Evolutionary conservation across 768 basidiomycete genomes (phyloP).

Genomic region (Sarcodon aspratus): DNA sequence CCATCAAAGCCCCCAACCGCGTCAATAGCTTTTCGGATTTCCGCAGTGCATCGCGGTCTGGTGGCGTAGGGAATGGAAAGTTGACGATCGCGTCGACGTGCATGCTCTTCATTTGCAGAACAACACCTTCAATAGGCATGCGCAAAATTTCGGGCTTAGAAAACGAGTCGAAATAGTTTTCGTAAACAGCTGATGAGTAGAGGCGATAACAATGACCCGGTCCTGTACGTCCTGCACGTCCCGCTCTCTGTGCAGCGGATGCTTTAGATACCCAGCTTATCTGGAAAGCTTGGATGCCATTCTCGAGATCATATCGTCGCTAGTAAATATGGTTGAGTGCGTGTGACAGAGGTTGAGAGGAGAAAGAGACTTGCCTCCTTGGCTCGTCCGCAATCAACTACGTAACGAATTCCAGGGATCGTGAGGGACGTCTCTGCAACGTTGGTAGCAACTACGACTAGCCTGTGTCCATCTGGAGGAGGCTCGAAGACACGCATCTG

Average conservation of each 20-base stretch:
- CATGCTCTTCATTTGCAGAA: slow-evolving; percentile 99
- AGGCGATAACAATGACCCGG: slow-evolving; percentile 97
- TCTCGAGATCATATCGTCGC: slow-evolving; percentile 74
- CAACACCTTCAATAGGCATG: slow-evolving; percentile 93
- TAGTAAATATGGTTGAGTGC: slow-evolving; percentile 17
- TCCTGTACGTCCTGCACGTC: slow-evolving; percentile 94
- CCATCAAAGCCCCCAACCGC: slow-evolving; percentile 68
- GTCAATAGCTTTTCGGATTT: slow-evolving; percentile 76
- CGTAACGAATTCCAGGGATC: slow-evolving; percentile 94
- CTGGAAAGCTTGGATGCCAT: slow-evolving; percentile 85
- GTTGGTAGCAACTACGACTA: slow-evolving; percentile 94
- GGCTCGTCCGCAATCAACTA: slow-evolving; percentile 91
- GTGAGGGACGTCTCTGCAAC: slow-evolving; percentile 96
- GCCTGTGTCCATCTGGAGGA: slow-evolving; percentile 68
- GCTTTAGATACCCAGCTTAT: slow-evolving; percentile 94
- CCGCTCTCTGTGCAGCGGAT: slow-evolving; percentile 87
- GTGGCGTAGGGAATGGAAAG: slow-evolving; percentile 97
- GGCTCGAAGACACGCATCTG: slow-evolving; percentile 89
- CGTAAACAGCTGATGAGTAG: slow-evolving; percentile 91
- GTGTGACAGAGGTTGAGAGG: background rate
- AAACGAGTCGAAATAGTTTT: slow-evolving; percentile 84
- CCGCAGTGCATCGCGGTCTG: slow-evolving; percentile 61
- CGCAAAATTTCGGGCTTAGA: slow-evolving; percentile 87
- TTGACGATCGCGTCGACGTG: slow-evolving; percentile 94
- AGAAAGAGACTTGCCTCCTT: slow-evolving; percentile 57